These are phyloP conservation scores for Nakazawaea peltata DNA, from an alignment of 805 yeast species.

Conservation along the genomic window DNA sequence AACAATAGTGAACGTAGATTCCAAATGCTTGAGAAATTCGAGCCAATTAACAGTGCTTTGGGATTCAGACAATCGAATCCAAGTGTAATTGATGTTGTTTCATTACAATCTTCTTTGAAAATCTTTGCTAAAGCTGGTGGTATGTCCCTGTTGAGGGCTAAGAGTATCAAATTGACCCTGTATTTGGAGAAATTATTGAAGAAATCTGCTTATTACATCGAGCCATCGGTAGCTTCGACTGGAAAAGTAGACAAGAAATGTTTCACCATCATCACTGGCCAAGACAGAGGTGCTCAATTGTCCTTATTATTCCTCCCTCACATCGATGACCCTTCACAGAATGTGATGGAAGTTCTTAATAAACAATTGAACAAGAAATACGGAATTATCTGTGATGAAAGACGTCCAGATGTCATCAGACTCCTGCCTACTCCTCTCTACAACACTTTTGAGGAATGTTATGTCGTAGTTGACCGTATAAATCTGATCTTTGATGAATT, in stretches of 20 bases:
- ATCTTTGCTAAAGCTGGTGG: slow-evolving; percentile 59
- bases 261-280: slow-evolving; percentile 73
- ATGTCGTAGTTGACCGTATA: slow-evolving; percentile 33
- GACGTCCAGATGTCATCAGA: slow-evolving; percentile 85
- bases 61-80: slow-evolving; percentile 91
- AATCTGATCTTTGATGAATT: slow-evolving; percentile 27
- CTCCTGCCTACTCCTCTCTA: slow-evolving; percentile 84
- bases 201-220: slow-evolving; percentile 37
- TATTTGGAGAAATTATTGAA: slow-evolving; percentile 43
- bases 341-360: slow-evolving; percentile 57
- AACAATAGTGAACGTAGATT: slow-evolving; percentile 65
- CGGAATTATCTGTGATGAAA: slow-evolving; percentile 80
- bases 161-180: slow-evolving; percentile 50
- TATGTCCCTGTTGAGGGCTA: slow-evolving; percentile 42
- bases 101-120: slow-evolving; percentile 60
- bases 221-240: slow-evolving; percentile 17
- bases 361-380: slow-evolving; percentile 33
- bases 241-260: slow-evolving; percentile 20
- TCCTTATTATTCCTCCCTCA: slow-evolving; percentile 61
- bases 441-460: slow-evolving; percentile 65
- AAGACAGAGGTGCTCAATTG: slow-evolving; percentile 73
- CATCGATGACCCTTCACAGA: slow-evolving; percentile 23
- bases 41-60: slow-evolving; percentile 78
- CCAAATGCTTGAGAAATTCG: slow-evolving; percentile 69
- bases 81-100: slow-evolving; percentile 75